Evolutionary conservation across 257 asterid species (phyloP).

Genomic region (Oldenlandia corymbosa): DNA sequence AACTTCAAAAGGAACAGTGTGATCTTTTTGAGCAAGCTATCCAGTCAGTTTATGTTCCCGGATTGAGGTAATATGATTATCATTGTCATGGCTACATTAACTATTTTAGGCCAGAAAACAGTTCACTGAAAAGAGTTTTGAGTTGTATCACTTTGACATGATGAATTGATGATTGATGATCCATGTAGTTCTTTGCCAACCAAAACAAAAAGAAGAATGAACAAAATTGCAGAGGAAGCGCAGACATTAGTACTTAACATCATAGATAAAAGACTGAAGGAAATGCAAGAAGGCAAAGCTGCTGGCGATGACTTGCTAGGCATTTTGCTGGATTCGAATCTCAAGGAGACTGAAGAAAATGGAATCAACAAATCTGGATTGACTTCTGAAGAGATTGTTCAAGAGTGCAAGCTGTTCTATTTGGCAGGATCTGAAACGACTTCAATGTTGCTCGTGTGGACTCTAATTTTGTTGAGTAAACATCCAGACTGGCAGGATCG

Average conservation of each 20-base stretch:
- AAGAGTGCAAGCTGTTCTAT: slow-evolving; percentile 33
- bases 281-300: slow-evolving; percentile 11
- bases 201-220: slow-evolving; percentile 14
- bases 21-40: slow-evolving; percentile 8
- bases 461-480: slow-evolving; percentile 24
- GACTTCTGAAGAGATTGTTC: slow-evolving; percentile 25
- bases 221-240: slow-evolving; percentile 10
- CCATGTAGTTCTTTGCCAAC: slow-evolving; percentile 12
- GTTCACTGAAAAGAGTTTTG: not conserved
- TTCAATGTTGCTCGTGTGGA: slow-evolving; percentile 22
- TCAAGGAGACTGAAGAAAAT: slow-evolving; percentile 18
- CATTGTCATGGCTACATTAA: no score
- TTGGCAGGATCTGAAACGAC: slow-evolving; percentile 32
- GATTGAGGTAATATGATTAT: slow-evolving; percentile 19
- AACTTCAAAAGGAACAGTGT: slow-evolving; percentile 25
- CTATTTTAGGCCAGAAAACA: no score
- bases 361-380: slow-evolving; percentile 18
- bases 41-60: slow-evolving; percentile 21
- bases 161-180: not conserved
- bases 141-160: not conserved
- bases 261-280: slow-evolving; percentile 5
- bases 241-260: slow-evolving; percentile 9
- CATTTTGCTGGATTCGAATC: slow-evolving; percentile 18
- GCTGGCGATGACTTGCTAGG: slow-evolving; percentile 24
- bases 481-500: slow-evolving; percentile 22